Evolutionary conservation across 768 basidiomycete genomes (phyloP), one percentile per base, ranked within the genome.

Genomic region (Postia placenta): DNA sequence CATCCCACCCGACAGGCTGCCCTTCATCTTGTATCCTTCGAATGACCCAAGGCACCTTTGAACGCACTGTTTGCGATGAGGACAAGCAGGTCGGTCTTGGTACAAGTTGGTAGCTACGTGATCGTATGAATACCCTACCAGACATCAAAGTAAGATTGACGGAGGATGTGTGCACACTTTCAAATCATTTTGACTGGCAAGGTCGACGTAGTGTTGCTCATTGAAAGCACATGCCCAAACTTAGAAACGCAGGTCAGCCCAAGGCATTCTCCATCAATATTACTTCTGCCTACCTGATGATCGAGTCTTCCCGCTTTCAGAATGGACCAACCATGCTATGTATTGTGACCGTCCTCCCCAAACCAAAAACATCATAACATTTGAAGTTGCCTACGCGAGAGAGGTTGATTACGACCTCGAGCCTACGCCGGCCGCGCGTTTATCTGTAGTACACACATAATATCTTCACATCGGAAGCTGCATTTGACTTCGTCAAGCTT

Each of bases 191-290:
- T 67, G 52, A 5, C 87, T 85, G 2, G 85, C 80, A 27, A 93
- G 69, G 65, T 97, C 94, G 23, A 92, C 81, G 62, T 95, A 95
- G 65, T 94, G 90, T 5, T 79, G 76, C 4, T 86, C 83, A 50
- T 85, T 69, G 28, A 69, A 69, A 4, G 83, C 86, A 54, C 92
- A 95, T 3, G 86, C 83, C 49, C 78, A 87, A 24, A 5, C n/a
- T n/a, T n/a, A 28, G 12, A n/a, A 39, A 17, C 11, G 17, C 33
- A 36, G 23, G 12, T 5, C 23, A 20, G 20, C 22, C 22, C 39
- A 4, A 23, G 11, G 27, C n/a, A 19, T 24, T 19, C 43, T 17
- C 43, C 12, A 3, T 12, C 7, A 19, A 4, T 36, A 38, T 33
- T 33, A 33, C 30, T 33, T 33, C 30, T 12, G 68, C 80, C 38